Base-by-base conservation (phyloP, 2,329 filamentous ascomycete species). In the Fusarium sp. region DNA sequence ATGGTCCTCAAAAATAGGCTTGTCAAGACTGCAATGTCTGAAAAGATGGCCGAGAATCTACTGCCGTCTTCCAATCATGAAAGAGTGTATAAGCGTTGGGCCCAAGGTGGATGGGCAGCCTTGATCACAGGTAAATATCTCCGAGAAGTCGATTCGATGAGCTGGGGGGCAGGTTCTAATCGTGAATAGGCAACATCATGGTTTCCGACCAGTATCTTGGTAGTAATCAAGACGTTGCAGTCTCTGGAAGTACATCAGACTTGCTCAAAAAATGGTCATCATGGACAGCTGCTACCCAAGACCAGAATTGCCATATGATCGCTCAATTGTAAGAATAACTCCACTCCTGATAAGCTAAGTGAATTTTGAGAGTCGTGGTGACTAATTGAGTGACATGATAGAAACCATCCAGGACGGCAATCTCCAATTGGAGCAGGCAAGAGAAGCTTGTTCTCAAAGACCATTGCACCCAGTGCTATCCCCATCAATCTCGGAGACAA, bases 341-440 rank as follows among this genome's bases (percentile, higher is more conserved):
- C 0, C 7, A 7, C 7, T 10, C 7, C 1, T 4, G n/a, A 15
- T n/a, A 5, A 3, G 13, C 13, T 6, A 10, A 14, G 14, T 17
- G 41, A 26, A 15, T 17, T 2, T 11, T 3, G 11, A 18, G 9
- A 45, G 23, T 27, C 5, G 7, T 18, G 0, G 17, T 3, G 11
- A 3, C 13, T 46, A 30, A 46, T 6, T 2, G 9, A 11, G 9
- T 13, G 18, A 48, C 30, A 5, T 5, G 7, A 0, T 3, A 54
- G 50, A 6, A 54, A 54, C 7, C 50, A 54, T 6, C 26, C 50
- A 32, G 37, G 26, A 3, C 26, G 37, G 0, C 50, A 54, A 7
- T 54, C 50, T 14, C 6, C 26, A 18, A 32, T 54, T 13, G 37
- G 50, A 20, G 37, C 37, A 5, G 50, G 50, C 4, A 54, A 42